Percentiles rank a stretch among this genome's conserved stretches.
phyloP scores from a whole-genome alignment of 192 early-diverging fungal species.

The Entomortierella beljakovae region DNA sequence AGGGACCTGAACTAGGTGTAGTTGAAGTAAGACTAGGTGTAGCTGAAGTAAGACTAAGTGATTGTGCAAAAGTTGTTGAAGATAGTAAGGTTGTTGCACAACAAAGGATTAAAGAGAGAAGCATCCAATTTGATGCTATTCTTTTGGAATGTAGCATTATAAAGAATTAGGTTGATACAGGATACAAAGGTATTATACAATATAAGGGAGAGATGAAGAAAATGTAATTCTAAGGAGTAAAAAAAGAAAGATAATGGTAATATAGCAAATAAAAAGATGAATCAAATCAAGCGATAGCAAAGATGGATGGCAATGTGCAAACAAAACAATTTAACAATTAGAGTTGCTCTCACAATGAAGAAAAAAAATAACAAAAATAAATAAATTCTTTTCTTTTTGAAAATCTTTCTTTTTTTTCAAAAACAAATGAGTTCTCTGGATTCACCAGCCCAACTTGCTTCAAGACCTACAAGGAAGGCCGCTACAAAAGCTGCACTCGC shows the following conservation, averaged over 20 bases:
- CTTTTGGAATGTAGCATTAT: too few relatives aligned
- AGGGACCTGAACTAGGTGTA: not conserved
- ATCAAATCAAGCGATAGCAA: too few relatives aligned
- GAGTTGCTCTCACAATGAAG: too few relatives aligned
- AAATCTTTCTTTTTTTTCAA: not conserved
- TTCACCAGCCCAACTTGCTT: too few relatives aligned
- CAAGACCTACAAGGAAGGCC: slow-evolving; percentile 27
- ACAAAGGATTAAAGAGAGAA: not conserved
- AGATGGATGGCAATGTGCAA: too few relatives aligned
- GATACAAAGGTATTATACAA: too few relatives aligned
- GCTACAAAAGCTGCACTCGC: slow-evolving; percentile 42
- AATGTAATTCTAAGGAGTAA: not conserved
- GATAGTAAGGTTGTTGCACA: not conserved
- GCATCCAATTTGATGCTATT: not conserved
- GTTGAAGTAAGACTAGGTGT: not conserved
- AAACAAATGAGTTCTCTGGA: not conserved
- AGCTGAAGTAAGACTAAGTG: not conserved
- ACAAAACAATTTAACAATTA: too few relatives aligned
- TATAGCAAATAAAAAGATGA: not conserved
- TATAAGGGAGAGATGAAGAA: not conserved
- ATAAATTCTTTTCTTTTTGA: too few relatives aligned
- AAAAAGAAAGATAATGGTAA: not conserved
- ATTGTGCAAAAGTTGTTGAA: not conserved
- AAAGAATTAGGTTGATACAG: too few relatives aligned
- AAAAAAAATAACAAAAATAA: too few relatives aligned